A percentile compares a stretch with the other conserved stretches of the same genome.
These are phyloP conservation scores for Sambucus nigra DNA, from an alignment of 129 eudicot species.

Conservation along the genomic window DNA sequence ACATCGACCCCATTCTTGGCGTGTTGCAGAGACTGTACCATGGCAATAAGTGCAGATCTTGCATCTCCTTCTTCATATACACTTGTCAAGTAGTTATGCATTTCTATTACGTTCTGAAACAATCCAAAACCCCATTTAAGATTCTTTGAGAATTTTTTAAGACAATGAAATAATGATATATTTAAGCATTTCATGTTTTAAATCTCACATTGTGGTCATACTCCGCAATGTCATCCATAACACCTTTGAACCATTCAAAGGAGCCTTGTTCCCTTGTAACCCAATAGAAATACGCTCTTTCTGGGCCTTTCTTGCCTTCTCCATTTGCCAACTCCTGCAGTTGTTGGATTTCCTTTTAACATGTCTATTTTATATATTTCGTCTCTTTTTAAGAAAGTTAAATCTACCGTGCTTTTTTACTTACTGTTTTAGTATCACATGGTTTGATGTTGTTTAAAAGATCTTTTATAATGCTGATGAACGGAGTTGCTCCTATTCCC, in stretches of 20 bases:
- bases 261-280: conserved; percentile 96
- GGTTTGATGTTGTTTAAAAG: conserved; percentile 36
- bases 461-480: conserved; percentile 83
- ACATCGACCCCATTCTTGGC: conserved; percentile 93
- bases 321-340: conserved; percentile 18
- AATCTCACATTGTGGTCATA: conserved; percentile 54
- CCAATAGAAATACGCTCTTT: conserved; percentile 92
- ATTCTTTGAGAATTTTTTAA: background rate
- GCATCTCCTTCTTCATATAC: conserved; percentile 96
- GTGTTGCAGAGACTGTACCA: conserved; percentile 88
- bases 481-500: conserved; percentile 96
- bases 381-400: background rate
- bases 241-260: conserved; percentile 96
- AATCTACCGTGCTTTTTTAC: background rate
- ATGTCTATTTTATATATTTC: background rate
- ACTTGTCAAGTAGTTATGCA: conserved; percentile 93
- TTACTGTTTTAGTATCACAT: conserved; percentile 18
- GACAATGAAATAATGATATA: background rate
- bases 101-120: conserved; percentile 77
- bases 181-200: background rate
- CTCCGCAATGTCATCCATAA: conserved; percentile 88
- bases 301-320: conserved; percentile 31
- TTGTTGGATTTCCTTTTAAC: conserved; percentile 2
- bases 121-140: conserved; percentile 3
- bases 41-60: conserved; percentile 85